phyloP scores from a whole-genome alignment of 352 stramenopile species.

The Phytopythium oedochilum region DNA sequence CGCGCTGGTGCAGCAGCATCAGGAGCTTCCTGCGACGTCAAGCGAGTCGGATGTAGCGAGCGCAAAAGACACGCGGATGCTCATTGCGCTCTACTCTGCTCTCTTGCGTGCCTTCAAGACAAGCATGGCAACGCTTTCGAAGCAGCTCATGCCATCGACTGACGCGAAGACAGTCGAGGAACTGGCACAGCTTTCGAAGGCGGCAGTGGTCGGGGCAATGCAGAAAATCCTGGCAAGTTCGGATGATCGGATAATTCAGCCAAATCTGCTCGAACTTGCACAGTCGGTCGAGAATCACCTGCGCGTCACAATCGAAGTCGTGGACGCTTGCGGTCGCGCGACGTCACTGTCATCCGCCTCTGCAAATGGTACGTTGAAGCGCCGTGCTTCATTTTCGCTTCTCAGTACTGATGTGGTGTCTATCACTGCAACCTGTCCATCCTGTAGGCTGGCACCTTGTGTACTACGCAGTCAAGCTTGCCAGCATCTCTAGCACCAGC shows the following conservation, averaged over 20 bases:
- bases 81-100: conserved; percentile 24
- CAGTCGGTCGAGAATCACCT: conserved; percentile 39
- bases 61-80: conserved; percentile 14
- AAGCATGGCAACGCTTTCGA: conserved; percentile 12
- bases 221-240: neutral
- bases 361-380: neutral
- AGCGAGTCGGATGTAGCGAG: neutral
- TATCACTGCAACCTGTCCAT: neutral
- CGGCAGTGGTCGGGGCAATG: neutral
- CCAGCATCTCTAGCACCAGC: conserved; percentile 24
- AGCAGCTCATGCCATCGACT: neutral
- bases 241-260: neutral
- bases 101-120: conserved; percentile 39
- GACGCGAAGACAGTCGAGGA: neutral
- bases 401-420: neutral
- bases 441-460: conserved; percentile 45
- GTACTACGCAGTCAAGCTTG: conserved; percentile 43
- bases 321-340: conserved; percentile 39
- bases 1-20: conserved; percentile 32
- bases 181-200: neutral
- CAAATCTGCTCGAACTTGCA: neutral
- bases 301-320: conserved; percentile 22
- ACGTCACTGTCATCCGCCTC: neutral
- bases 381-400: neutral
- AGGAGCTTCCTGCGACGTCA: neutral